Conservation (phyloP, 2,329 filamentous ascomycete genomes). For the Pestalotiopsis sp. region DNA sequence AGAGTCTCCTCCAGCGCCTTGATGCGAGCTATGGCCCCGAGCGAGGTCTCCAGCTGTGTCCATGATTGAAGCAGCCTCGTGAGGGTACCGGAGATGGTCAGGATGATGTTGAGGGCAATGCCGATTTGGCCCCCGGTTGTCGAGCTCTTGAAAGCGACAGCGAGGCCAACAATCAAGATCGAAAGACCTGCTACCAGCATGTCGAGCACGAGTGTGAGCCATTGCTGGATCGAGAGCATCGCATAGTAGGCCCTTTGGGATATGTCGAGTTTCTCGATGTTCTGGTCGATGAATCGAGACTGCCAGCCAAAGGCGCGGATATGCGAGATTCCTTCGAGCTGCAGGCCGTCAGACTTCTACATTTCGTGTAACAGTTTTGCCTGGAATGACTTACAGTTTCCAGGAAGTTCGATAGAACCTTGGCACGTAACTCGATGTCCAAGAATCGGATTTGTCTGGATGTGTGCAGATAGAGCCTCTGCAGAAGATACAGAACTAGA, state of each 20-base stretch:
- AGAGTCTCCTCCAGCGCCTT: background rate
- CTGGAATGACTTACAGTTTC: too few species aligned
- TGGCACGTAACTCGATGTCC: constrained; percentile 38
- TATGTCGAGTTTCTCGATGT: background rate
- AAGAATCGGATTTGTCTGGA: constrained; percentile 48
- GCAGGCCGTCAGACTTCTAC: constrained; percentile 49
- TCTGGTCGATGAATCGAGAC: constrained; percentile 22
- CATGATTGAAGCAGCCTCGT: constrained; percentile 21
- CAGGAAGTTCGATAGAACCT: too few species aligned
- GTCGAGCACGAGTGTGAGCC: constrained; percentile 31
- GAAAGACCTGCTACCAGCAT: constrained; percentile 16
- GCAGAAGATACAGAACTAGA: constrained; percentile 40
- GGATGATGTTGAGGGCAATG: background rate
- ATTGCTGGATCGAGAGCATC: constrained; percentile 7
- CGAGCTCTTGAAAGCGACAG: background rate
- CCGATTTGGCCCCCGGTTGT: background rate
- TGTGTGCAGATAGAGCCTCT: constrained; percentile 48
- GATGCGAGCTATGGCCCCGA: constrained; percentile 23
- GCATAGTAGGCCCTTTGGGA: constrained; percentile 9
- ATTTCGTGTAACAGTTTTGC: constrained; percentile 20
- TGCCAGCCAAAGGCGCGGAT: constrained; percentile 53
- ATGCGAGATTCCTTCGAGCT: constrained; percentile 43
- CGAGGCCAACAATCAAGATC: constrained; percentile 24
- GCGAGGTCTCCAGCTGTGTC: constrained; percentile 31
- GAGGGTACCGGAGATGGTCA: background rate